A percentile compares a stretch with the other conserved stretches of the same genome.
These are phyloP conservation scores for Hypomontagnella monticulosa DNA, from an alignment of 495 filamentous ascomycete species.

Conservation along the genomic window DNA sequence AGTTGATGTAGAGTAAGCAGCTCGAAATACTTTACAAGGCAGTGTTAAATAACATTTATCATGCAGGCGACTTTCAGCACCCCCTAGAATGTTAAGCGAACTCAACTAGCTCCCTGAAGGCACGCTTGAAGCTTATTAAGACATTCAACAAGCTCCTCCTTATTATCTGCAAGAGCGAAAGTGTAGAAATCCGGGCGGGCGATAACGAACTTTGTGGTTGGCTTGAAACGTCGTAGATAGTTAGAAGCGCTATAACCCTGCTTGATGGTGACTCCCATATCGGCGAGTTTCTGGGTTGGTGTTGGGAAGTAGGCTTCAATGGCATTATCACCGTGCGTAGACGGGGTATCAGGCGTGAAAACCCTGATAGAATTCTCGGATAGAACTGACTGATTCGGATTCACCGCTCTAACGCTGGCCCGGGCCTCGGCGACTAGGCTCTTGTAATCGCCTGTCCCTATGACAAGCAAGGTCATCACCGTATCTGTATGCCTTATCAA, in stretches of 20 bases:
- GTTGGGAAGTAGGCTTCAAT: constrained; percentile 9
- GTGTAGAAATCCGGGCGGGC: constrained; percentile 37
- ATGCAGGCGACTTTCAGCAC: no score
- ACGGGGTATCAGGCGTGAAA: not conserved
- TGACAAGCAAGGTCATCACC: constrained; percentile 31
- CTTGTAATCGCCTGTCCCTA: constrained; percentile 3
- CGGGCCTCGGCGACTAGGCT: constrained; percentile 11
- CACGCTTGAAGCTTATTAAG: constrained; percentile 1
- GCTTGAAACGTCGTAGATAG: constrained; percentile 23
- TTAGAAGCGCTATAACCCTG: constrained; percentile 5
- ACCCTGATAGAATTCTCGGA: constrained; percentile 22
- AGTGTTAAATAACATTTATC: no score
- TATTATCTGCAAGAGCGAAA: constrained; percentile 23
- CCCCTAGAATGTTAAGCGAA: not conserved
- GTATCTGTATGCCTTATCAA: constrained; percentile 23
- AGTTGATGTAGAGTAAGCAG: no score
- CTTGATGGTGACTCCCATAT: not conserved
- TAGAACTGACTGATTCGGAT: constrained; percentile 8
- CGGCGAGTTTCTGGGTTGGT: not conserved
- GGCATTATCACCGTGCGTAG: not conserved
- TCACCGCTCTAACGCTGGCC: constrained; percentile 14
- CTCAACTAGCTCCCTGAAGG: not conserved
- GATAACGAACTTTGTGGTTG: constrained; percentile 24
- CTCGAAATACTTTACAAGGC: no score
- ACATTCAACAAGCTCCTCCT: constrained; percentile 22